These are phyloP conservation scores for Piromyces sp. DNA, from an alignment of 192 early-diverging fungal species.

Conservation along the genomic window DNA sequence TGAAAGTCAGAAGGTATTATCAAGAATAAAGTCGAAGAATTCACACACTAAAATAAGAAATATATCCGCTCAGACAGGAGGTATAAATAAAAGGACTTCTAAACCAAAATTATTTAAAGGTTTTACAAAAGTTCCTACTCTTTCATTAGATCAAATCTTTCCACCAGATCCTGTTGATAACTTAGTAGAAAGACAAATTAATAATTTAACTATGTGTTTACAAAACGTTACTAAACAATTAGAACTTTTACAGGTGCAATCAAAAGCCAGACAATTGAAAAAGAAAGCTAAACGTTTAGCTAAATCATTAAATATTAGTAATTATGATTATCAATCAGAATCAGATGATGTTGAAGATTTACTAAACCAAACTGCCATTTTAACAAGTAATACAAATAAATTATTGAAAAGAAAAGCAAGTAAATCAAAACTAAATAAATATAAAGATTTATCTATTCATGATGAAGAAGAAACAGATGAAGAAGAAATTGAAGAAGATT, in stretches of 20 bases:
- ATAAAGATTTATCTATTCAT: too few relatives aligned
- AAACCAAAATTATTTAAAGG: neutral
- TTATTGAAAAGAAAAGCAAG: neutral
- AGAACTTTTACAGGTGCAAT: neutral
- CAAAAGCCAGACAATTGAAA: neutral
- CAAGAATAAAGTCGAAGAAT: neutral
- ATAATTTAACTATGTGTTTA: neutral
- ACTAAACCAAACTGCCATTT: neutral
- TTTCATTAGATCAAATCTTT: neutral
- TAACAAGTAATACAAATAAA: neutral
- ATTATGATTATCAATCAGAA: neutral
- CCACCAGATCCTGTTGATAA: neutral
- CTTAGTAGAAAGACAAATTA: neutral
- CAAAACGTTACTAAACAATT: neutral
- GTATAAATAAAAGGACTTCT: neutral
- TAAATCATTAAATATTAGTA: neutral
- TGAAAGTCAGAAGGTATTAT: neutral
- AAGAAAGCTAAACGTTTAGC: neutral
- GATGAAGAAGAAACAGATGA: neutral
- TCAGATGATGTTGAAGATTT: neutral
- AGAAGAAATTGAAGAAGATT: neutral
- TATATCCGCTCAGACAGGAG: neutral
- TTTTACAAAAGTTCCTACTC: neutral
- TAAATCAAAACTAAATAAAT: neutral
- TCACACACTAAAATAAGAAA: neutral